These are phyloP conservation scores for Polygonum maritimum DNA, from an alignment of 148 eudicot genomes.

Conservation along the genomic window DNA sequence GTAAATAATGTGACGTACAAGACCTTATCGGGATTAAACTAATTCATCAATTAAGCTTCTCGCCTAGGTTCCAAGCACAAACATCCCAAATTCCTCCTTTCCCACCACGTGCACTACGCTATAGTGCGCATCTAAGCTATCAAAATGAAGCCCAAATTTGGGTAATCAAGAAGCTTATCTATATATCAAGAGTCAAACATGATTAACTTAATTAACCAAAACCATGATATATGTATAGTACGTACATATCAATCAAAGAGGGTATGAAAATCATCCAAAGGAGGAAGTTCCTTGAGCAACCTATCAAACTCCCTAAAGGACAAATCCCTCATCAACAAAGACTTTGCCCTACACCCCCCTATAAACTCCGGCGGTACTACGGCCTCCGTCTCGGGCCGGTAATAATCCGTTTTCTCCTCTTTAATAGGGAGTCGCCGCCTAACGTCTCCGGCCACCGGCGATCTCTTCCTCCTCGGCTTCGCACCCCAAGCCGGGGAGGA, in stretches of 20 bases:
- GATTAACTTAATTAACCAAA: not conserved
- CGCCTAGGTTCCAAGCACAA: not conserved
- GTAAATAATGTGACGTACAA: no score
- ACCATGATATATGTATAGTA: no score
- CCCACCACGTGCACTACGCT: no score
- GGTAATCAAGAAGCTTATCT: not conserved
- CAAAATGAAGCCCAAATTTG: not conserved
- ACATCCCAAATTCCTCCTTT: not conserved
- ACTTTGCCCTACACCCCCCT: not conserved
- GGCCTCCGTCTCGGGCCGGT: slow-evolving; percentile 4
- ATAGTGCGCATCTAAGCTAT: not conserved
- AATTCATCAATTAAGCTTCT: no score
- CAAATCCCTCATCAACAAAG: slow-evolving; percentile 22
- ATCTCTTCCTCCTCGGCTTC: not conserved
- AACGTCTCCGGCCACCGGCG: not conserved
- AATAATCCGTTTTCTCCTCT: not conserved
- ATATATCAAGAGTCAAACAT: not conserved
- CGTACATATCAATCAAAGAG: slow-evolving; percentile 10
- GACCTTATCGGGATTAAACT: no score
- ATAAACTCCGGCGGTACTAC: not conserved
- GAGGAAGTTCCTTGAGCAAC: slow-evolving; percentile 34
- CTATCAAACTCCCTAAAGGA: slow-evolving; percentile 34
- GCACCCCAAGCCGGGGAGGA: not conserved
- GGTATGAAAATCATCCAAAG: slow-evolving; percentile 31
- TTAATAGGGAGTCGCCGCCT: not conserved